These are phyloP conservation scores for Euryodendron excelsum DNA, from an alignment of 148 eudicot genomes.

Conservation along the genomic window DNA sequence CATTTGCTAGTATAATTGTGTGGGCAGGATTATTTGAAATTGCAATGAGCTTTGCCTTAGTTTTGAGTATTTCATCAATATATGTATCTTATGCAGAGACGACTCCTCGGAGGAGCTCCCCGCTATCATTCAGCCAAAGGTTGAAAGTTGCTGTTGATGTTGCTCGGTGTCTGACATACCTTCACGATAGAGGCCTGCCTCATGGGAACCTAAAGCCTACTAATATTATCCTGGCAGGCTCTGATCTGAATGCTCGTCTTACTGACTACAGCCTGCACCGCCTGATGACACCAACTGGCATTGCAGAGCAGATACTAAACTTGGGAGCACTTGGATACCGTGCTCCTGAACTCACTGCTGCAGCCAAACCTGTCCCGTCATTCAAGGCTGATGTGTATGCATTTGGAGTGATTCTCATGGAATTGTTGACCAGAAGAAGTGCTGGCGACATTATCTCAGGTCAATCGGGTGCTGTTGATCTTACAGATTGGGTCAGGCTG, in stretches of 20 bases:
- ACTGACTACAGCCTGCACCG: conserved; percentile 89
- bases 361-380: conserved; percentile 64
- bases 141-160: conserved; percentile 68
- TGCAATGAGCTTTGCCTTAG: conserved; percentile 1
- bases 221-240: conserved; percentile 57
- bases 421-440: conserved; percentile 83
- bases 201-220: conserved; percentile 95
- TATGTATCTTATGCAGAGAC: conserved; percentile 51
- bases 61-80: not conserved
- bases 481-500: conserved; percentile 90
- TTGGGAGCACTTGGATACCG: conserved; percentile 93
- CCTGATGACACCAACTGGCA: conserved; percentile 83
- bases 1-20: not conserved
- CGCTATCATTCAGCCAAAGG: conserved; percentile 72
- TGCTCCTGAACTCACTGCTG: conserved; percentile 74
- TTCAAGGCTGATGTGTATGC: conserved; percentile 84
- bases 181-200: conserved; percentile 74
- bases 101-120: conserved; percentile 78
- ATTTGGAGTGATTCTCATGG: conserved; percentile 91
- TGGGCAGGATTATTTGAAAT: not conserved
- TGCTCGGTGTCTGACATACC: conserved; percentile 71
- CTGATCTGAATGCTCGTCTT: conserved; percentile 44
- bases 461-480: conserved; percentile 90
- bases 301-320: conserved; percentile 81
- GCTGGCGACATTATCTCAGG: conserved; percentile 98